Percentiles rank a stretch among this genome's conserved stretches.
These are phyloP conservation scores for Lenwebbia sp. DNA, from an alignment of 345 rosid genomes.

Conservation along the genomic window DNA sequence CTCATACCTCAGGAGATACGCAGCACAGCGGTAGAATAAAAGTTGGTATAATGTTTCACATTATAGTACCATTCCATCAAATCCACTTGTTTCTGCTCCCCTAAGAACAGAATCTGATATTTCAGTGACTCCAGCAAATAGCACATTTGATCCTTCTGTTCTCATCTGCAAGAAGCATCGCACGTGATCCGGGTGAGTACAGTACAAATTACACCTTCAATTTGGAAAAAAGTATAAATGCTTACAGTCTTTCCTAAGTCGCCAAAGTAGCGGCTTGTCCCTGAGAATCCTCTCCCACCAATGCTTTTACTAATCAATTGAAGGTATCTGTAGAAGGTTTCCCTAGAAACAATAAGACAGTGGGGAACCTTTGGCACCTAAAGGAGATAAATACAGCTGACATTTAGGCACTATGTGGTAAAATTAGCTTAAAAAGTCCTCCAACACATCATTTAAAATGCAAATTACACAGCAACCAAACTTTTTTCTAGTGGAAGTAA, in stretches of 20 bases:
- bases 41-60: too few species aligned
- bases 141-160: too few species aligned
- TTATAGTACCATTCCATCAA: too few species aligned
- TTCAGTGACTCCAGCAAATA: too few species aligned
- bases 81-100: too few species aligned
- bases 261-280: slow-evolving; percentile 89
- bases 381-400: not conserved
- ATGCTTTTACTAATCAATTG: slow-evolving; percentile 74
- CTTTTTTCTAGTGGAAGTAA: not conserved
- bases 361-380: not conserved
- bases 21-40: too few species aligned
- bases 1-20: too few species aligned
- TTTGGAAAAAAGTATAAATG: too few species aligned
- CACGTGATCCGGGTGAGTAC: too few species aligned
- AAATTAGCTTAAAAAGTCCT: not conserved
- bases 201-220: too few species aligned
- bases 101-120: too few species aligned
- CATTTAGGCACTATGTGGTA: not conserved
- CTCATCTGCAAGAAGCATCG: too few species aligned
- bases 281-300: slow-evolving; percentile 60
- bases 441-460: not conserved
- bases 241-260: slow-evolving; percentile 5
- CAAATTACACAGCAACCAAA: not conserved
- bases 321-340: slow-evolving; percentile 48
- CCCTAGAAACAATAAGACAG: not conserved